phyloP scores from a whole-genome alignment of 2,329 filamentous ascomycete species.

The Pseudogymnoascus sp. region DNA sequence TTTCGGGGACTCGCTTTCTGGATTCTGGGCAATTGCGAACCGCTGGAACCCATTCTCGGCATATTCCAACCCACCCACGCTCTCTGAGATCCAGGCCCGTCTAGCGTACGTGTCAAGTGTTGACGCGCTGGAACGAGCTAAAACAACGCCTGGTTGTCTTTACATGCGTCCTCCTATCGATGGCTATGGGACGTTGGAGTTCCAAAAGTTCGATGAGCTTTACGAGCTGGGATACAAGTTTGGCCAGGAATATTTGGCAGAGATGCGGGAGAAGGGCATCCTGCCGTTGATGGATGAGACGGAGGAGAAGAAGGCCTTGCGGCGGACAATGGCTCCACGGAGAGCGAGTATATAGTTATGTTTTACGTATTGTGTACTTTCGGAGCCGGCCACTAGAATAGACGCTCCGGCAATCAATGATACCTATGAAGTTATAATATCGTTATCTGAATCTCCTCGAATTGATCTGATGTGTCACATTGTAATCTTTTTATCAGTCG shows the following conservation, averaged over 20 bases:
- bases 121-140: conserved; percentile 88
- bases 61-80: conserved; percentile 82
- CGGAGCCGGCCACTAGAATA: background rate
- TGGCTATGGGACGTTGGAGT: conserved; percentile 86
- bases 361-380: background rate
- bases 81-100: conserved; percentile 91
- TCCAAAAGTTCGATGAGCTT: conserved; percentile 96
- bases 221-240: conserved; percentile 82
- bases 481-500: background rate
- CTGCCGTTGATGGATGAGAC: conserved; percentile 63
- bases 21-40: conserved; percentile 90
- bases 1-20: conserved; percentile 90
- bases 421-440: background rate
- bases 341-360: conserved; percentile 56
- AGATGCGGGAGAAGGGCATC: conserved; percentile 69
- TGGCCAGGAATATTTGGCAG: conserved; percentile 70
- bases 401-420: background rate
- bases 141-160: conserved; percentile 79
- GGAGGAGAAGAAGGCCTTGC: conserved; percentile 67
- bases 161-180: conserved; percentile 97
- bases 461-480: background rate
- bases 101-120: conserved; percentile 93
- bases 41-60: conserved; percentile 93
- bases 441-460: background rate
- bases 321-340: conserved; percentile 71